phyloP scores from a whole-genome alignment of 331 rosid species.

The Quercus lobata region DNA sequence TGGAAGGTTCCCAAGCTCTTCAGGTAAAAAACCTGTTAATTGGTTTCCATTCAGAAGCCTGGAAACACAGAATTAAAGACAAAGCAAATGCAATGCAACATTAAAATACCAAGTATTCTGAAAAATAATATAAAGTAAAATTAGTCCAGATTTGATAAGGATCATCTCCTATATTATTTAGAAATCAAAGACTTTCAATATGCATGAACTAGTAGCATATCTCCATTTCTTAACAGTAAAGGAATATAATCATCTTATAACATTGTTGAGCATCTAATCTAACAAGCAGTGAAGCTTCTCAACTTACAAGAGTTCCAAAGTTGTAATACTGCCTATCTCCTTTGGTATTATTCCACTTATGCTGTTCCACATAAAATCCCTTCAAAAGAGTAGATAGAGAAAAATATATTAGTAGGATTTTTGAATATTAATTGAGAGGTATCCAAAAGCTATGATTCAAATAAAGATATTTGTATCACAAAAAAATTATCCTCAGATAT shows the following conservation, averaged over 20 bases:
- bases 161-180: neutral
- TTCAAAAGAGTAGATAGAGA: constrained; percentile 4
- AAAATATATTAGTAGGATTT: neutral
- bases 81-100: neutral
- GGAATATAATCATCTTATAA: neutral
- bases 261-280: neutral
- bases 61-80: constrained; percentile 9
- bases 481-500: neutral
- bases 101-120: neutral
- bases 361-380: constrained; percentile 60
- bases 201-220: neutral
- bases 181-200: neutral
- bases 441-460: neutral
- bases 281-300: neutral
- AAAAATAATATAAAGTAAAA: neutral
- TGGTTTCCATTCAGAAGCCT: constrained; percentile 84
- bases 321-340: constrained; percentile 44
- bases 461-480: neutral
- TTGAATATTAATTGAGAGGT: neutral
- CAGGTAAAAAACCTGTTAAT: constrained; percentile 69
- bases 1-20: constrained; percentile 76
- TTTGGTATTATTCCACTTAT: constrained; percentile 45
- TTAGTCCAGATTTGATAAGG: neutral
- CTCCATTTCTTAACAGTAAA: neutral
- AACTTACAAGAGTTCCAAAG: constrained; percentile 49